Evolutionary conservation across 495 filamentous ascomycete genomes (phyloP).

Genomic region (Penicillium fimorum): DNA sequence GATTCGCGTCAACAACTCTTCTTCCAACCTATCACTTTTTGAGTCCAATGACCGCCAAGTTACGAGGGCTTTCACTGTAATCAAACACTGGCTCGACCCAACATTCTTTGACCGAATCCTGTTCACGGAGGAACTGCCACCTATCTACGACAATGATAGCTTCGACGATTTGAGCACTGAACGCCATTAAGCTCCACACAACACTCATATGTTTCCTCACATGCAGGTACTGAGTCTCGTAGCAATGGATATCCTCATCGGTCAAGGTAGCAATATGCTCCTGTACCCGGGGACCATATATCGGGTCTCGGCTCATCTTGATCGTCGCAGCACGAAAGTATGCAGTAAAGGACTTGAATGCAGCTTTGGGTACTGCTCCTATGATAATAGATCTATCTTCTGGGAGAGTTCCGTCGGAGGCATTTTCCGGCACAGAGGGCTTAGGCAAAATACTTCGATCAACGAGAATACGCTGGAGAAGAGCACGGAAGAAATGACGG

Average conservation of each 20-base stretch:
- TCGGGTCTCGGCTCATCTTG: slow-evolving; percentile 63
- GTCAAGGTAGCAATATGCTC: slow-evolving; percentile 62
- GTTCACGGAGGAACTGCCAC: slow-evolving; percentile 84
- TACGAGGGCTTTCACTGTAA: slow-evolving; percentile 79
- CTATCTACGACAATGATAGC: slow-evolving; percentile 87
- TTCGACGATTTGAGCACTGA: slow-evolving; percentile 84
- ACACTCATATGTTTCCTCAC: slow-evolving; percentile 80
- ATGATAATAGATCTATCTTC: slow-evolving; percentile 59
- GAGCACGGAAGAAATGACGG: slow-evolving; percentile 87
- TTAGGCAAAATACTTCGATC: slow-evolving; percentile 71
- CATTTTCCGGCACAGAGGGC: slow-evolving; percentile 41
- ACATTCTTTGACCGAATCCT: slow-evolving; percentile 59
- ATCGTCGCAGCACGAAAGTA: slow-evolving; percentile 78
- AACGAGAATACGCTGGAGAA: slow-evolving; percentile 88
- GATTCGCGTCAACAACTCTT: neutral
- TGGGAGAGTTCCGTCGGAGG: slow-evolving; percentile 20
- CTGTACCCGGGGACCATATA: slow-evolving; percentile 54
- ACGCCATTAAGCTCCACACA: slow-evolving; percentile 93
- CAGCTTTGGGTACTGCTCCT: slow-evolving; percentile 75
- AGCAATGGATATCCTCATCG: slow-evolving; percentile 69
- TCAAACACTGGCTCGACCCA: slow-evolving; percentile 96
- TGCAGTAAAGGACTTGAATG: slow-evolving; percentile 69
- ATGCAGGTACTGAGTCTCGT: slow-evolving; percentile 59
- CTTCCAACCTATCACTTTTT: slow-evolving; percentile 53
- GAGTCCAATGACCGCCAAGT: slow-evolving; percentile 84